Evolutionary conservation across 371 early-diverging fungal species (phyloP), one percentile per base, ranked within the genome.

Genomic region (Mortierella sp.): DNA sequence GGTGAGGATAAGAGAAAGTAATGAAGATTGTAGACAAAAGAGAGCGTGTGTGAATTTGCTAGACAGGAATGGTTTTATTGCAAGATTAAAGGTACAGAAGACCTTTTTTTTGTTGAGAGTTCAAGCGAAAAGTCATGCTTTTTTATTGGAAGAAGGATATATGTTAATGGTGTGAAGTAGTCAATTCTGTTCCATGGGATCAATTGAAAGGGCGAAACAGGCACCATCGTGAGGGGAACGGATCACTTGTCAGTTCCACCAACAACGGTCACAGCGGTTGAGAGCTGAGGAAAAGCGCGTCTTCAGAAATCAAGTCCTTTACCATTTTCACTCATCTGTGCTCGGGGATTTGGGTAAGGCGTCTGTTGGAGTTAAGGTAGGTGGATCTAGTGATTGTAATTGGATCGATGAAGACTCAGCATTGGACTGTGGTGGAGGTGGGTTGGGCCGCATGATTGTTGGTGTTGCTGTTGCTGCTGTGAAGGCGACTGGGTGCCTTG

Each of bases 281-380:
- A 34, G 21, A 31, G 76, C 9, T 9, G 38, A 55, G 57, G 57
- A 44, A 26, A 73, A 21, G 57, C 58, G 10, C 57, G 57, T 16
- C 38, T 52, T 57, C 74, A 74, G 34, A 74, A 74, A 42, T 28
- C 74, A 34, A 26, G 28, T 42, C 55, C 55, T 55, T 57, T 55
- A 9, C 44, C 26, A 13, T 74, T 26, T 38, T 26, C 44, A 38
- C 31, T 60, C 31, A 38, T 74, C 6, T 50, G 52, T 21, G 19
- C 55, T 19, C 57, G 44, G 3, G 54, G 60, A 31, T 48, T 52
- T 28, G 74, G 74, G 74, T 45, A 74, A 28, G 74, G 60, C n/a
- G 26, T 28, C 48, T 48, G 57, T 5, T 58, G 38, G 42, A 38
- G 42, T 38, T 38, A 5, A 5, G 1, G 42, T 26, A 44, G 58